Conservation (phyloP, 805 yeast species). For the Pichia scutulata region DNA sequence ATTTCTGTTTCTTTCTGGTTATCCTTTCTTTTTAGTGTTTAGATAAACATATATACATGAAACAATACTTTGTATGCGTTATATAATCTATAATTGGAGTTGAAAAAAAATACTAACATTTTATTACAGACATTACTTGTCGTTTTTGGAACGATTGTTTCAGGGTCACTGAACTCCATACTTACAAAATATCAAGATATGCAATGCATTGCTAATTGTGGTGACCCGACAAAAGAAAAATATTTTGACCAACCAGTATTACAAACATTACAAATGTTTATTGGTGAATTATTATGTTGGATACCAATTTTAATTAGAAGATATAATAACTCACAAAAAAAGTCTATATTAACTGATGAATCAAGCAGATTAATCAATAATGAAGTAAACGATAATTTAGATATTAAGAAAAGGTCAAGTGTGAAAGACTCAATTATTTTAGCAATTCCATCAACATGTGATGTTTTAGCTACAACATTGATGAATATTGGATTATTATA, state of each 20-base stretch:
- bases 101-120: neutral
- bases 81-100: neutral
- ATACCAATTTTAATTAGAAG: conserved; percentile 20
- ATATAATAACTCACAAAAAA: neutral
- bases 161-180: conserved; percentile 69
- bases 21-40: neutral
- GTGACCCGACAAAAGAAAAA: conserved; percentile 36
- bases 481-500: conserved; percentile 68
- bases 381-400: neutral
- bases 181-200: conserved; percentile 71
- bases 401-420: conserved; percentile 9
- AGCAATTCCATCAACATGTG: conserved; percentile 63
- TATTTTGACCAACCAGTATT: conserved; percentile 70
- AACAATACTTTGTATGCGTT: neutral
- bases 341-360: neutral
- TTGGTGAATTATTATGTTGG: conserved; percentile 53
- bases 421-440: conserved; percentile 29
- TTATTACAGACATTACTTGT: conserved; percentile 23
- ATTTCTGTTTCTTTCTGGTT: neutral
- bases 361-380: neutral
- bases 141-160: conserved; percentile 48
- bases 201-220: conserved; percentile 57
- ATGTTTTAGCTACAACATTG: conserved; percentile 64
- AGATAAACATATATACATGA: neutral
- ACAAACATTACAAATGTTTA: conserved; percentile 75